Conservation (phyloP, 108 stramenopile species). For the Skeletonema menzelii region DNA sequence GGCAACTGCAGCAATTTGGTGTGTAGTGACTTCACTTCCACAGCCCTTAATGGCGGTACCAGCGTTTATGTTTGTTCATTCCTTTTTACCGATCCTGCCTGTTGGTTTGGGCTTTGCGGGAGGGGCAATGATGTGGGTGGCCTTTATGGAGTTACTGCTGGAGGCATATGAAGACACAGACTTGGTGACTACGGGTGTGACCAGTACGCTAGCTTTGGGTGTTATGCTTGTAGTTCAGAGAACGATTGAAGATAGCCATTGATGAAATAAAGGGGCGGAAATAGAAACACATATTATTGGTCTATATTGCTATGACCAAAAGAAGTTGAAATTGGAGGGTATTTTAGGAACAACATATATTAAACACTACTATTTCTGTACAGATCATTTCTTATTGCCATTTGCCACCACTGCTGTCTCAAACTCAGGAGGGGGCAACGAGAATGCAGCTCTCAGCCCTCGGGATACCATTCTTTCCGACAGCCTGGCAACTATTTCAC, state of each 20-base stretch:
- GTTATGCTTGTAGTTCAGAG: conserved; percentile 70
- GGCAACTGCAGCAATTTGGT: conserved; percentile 92
- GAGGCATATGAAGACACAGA: conserved; percentile 94
- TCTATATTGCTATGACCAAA: neutral
- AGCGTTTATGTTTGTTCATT: conserved; percentile 94
- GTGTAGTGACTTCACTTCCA: conserved; percentile 92
- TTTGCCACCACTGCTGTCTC: neutral
- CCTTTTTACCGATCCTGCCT: conserved; percentile 93
- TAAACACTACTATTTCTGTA: neutral
- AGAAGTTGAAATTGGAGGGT: neutral
- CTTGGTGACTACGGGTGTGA: conserved; percentile 67
- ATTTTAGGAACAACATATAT: neutral
- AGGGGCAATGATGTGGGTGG: conserved; percentile 99
- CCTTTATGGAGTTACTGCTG: conserved; percentile 88
- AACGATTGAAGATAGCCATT: conserved; percentile 54
- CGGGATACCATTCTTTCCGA: conserved; percentile 72
- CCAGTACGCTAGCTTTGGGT: conserved; percentile 57
- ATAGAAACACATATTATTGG: neutral
- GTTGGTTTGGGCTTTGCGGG: conserved; percentile 98
- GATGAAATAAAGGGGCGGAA: neutral
- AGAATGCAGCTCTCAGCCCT: conserved; percentile 73
- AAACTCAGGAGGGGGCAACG: conserved; percentile 62
- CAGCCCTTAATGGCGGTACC: conserved; percentile 99
- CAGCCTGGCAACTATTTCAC: conserved; percentile 71
- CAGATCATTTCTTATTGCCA: neutral